These are phyloP conservation scores for Fraxinus latifolia DNA, from an alignment of 305 asterid genomes.

Conservation along the genomic window DNA sequence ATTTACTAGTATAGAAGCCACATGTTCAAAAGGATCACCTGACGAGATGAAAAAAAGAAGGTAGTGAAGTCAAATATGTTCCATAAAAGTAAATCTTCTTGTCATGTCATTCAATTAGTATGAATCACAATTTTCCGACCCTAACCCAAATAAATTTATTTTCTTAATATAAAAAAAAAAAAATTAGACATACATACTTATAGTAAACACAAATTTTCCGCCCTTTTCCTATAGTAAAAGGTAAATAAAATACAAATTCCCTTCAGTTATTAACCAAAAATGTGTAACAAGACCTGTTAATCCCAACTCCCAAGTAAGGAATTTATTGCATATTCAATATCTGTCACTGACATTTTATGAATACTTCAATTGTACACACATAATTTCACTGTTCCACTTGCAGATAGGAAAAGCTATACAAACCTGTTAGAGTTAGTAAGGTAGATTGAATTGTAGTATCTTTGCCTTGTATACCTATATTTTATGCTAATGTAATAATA, in stretches of 20 bases:
- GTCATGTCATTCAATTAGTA: background rate
- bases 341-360: background rate
- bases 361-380: background rate
- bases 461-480: background rate
- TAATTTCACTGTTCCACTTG: background rate
- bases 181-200: background rate
- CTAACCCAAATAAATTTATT: background rate
- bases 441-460: background rate
- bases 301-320: background rate
- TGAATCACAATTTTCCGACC: background rate
- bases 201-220: background rate
- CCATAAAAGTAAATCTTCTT: background rate
- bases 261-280: background rate
- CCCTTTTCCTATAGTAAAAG: background rate
- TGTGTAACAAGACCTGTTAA: background rate
- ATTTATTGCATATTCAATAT: background rate
- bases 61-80: background rate
- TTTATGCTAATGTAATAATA: background rate
- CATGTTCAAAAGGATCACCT: slow-evolving; percentile 88
- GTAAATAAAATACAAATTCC: background rate
- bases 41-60: slow-evolving; percentile 20
- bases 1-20: slow-evolving; percentile 90
- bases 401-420: background rate
- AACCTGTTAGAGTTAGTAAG: background rate
- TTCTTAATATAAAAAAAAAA: too few relatives aligned